phyloP scores from a whole-genome alignment of 805 yeast genomes.

The Spathaspora arborariae region DNA sequence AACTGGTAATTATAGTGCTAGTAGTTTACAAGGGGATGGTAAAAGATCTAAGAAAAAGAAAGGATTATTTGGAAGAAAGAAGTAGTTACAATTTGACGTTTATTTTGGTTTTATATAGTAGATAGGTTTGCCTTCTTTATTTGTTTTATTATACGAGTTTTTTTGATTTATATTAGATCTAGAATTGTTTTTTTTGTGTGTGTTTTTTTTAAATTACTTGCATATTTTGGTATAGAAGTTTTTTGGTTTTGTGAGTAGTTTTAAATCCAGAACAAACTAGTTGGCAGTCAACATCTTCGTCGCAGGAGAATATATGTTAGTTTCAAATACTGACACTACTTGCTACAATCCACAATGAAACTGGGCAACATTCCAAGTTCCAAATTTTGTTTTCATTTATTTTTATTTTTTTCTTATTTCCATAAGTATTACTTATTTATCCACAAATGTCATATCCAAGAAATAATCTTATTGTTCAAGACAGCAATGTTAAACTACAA shows the following conservation, averaged over 20 bases:
- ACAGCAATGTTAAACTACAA: too few relatives aligned
- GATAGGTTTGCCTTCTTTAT: background rate
- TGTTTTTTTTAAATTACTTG: background rate
- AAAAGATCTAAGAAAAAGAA: conserved; percentile 53
- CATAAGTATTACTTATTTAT: too few relatives aligned
- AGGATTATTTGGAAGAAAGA: conserved; percentile 69
- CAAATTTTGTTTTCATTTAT: too few relatives aligned
- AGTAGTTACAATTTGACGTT: conserved; percentile 7
- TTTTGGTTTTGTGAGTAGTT: background rate
- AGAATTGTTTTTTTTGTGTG: background rate
- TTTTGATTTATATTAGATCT: background rate
- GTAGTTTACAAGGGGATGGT: conserved; percentile 33
- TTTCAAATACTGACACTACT: too few relatives aligned
- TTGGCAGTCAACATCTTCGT: too few relatives aligned
- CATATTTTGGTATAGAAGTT: background rate
- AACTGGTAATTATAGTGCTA: conserved; percentile 60
- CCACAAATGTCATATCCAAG: too few relatives aligned
- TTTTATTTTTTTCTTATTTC: too few relatives aligned
- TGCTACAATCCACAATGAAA: too few relatives aligned
- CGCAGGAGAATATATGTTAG: too few relatives aligned
- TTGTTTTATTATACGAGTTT: conserved; percentile 1
- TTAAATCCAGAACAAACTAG: too few relatives aligned
- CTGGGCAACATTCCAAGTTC: too few relatives aligned
- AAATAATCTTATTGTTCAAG: too few relatives aligned
- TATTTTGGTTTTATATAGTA: background rate